Evolutionary conservation across 2,329 filamentous ascomycete genomes (phyloP).

Genomic region (Fusarium siculi): DNA sequence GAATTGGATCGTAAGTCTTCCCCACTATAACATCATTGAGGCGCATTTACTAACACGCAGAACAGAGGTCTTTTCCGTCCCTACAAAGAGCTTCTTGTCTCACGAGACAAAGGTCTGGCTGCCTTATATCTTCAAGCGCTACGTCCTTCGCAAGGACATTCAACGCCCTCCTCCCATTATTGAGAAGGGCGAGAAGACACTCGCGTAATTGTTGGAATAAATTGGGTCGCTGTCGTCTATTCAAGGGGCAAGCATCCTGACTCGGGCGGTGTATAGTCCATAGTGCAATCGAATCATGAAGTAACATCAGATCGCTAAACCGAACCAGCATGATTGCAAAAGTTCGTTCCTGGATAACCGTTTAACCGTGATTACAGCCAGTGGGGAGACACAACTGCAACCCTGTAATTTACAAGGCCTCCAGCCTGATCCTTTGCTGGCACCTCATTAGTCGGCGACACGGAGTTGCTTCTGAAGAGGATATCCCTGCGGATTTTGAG

Average conservation of each 20-base stretch:
- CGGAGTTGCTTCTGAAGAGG: too few species aligned
- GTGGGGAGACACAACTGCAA: not conserved
- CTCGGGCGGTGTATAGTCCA: not conserved
- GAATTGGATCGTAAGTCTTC: slow-evolving; percentile 56
- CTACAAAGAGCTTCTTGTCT: slow-evolving; percentile 53
- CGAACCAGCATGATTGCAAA: not conserved
- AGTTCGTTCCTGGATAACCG: too few species aligned
- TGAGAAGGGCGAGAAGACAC: slow-evolving; percentile 15
- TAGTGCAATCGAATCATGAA: not conserved
- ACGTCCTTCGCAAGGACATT: slow-evolving; percentile 8
- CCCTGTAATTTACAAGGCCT: not conserved
- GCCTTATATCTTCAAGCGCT: slow-evolving; percentile 39
- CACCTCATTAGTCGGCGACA: too few species aligned
- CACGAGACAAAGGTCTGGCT: slow-evolving; percentile 45
- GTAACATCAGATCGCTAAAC: not conserved
- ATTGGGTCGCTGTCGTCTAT: not conserved
- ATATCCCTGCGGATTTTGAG: not conserved
- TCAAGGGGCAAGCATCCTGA: not conserved
- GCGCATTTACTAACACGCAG: not conserved
- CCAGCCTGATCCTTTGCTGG: too few species aligned
- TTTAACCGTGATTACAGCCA: not conserved
- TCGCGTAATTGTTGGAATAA: not conserved
- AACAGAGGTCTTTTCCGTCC: slow-evolving; percentile 56
- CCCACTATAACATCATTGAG: rapidly evolving
- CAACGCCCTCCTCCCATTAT: slow-evolving; percentile 9